Base-by-base conservation (phyloP, 768 basidiomycete species). In the Pisolithus microcarpus region DNA sequence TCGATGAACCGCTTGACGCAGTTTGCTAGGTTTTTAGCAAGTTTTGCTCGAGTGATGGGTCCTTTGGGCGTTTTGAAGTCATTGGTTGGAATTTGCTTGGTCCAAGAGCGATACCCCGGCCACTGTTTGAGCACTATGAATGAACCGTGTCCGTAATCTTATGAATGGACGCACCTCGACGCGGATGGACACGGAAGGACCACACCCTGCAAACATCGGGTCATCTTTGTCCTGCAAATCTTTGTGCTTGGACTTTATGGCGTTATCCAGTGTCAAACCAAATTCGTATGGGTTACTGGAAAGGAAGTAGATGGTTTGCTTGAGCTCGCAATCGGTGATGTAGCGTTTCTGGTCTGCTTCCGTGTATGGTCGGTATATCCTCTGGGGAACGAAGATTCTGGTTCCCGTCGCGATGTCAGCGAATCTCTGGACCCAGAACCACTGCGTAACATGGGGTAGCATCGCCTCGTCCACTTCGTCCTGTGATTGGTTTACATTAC, bases 21-120 rank as follows among this genome's bases (percentile, higher is more conserved):
- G 65, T 85, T 87, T 1, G 86, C 87, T 7, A 90, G 78, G 50
- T 87, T 88, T 62, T 86, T 87, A 0, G 85, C 87, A 15, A 90
- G 73, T 61, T 90, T 90, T 18, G 79, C 76, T 48, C 78, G 75
- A 1, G 87, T 90, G 57, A 90, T 87, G 3, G 83, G 86, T 6
- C 84, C 78, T 37, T 85, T 87, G 0, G 87, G 86, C 55, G 79
- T 87, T 37, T 79, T 77, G 63, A 88, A 90, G 65, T 90, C 87
- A 64, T 81, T 80, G 1, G 87, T 89, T 7, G 87, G 87, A 53
- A 90, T 89, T 62, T 90, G 87, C 50, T 84, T 76, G 50, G 82
- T 85, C 85, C 85, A 90, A 43, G 79, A 75, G 28, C 79, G 70
- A 57, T 89, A 89, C 1, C 87, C 85, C 5, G 85, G 86, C 87